Evolutionary conservation across 176 grass and related monocot species (phyloP), one percentile per base, ranked within the genome.

Genomic region (Musa schizocarpa): DNA sequence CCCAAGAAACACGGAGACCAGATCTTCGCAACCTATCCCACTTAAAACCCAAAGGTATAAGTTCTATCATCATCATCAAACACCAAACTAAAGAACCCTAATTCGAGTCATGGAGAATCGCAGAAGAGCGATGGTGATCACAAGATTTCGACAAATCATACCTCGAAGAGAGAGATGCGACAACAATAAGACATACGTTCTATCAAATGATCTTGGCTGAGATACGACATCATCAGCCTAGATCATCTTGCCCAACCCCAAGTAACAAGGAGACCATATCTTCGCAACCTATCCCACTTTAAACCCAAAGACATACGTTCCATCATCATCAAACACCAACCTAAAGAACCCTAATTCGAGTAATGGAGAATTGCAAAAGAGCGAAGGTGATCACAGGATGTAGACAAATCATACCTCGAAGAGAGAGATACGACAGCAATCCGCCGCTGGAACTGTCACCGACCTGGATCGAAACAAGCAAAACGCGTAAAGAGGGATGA

Each of bases 401-500:
- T 17, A 10, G 55, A 63, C 21, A 43, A 2, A 78, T 21, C n/a
- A 71, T 80, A 91, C 94, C 86, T 87, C 82, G 78, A 59, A 98
- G 73, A 13, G 90, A 91, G 72, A 93, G 84, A 63, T 91, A 93
- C 19, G 94, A 93, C 69, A 98, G 71, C 25, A 91, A 73, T 9
- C 87, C 80, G 11, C 63, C 74, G 12, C 66, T 75, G 64, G 73
- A 80, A 69, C 74, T 76, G 67, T n/a, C 54, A 26, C 70, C 29
- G 9, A 64, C 82, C 85, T 87, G 76, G 78, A 76, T 82, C 58
- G n/a, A 52, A 29, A 24, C 23, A 9, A 68, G 63, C 0, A 52
- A 17, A 50, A 51, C 3, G 21, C 3, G 21, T 4, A 43, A 69
- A 13, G 9, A 2, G 9, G 19, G 43, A 63, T 22, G 22, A 65